Conservation (phyloP, 2,329 filamentous ascomycete genomes). For the Mollisiaceae sp. region DNA sequence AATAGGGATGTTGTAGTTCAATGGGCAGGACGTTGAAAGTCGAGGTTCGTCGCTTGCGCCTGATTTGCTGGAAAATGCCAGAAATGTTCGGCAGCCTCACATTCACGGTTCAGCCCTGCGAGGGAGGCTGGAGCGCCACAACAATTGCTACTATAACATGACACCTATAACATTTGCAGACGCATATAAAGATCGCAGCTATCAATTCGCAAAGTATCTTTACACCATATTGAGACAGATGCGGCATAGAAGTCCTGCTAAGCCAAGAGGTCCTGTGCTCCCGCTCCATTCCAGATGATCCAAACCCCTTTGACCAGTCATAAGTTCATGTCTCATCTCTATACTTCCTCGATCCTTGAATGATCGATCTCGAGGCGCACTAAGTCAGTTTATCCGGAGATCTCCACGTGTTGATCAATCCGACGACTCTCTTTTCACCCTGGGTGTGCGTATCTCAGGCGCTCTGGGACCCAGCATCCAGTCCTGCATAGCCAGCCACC, state of each 20-base stretch:
- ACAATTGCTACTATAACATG: not conserved
- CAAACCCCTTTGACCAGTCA: not conserved
- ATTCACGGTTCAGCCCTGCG: constrained; percentile 22
- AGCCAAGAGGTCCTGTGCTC: constrained; percentile 1
- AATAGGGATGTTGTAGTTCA: not conserved
- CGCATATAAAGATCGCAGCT: not conserved
- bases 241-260: constrained; percentile 1
- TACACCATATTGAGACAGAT: constrained; percentile 3
- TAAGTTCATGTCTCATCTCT: constrained; percentile 9
- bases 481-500: constrained; percentile 96
- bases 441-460: constrained; percentile 22
- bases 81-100: constrained; percentile 1
- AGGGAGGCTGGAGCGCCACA: not conserved
- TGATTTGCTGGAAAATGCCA: constrained; percentile 3
- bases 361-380: constrained; percentile 1
- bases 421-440: constrained; percentile 32
- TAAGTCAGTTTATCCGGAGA: not conserved
- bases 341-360: not conserved
- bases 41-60: not conserved
- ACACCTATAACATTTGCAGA: not conserved
- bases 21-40: not conserved
- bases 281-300: constrained; percentile 1
- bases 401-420: constrained; percentile 14
- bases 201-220: not conserved
- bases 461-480: constrained; percentile 87